Evolutionary conservation across 345 rosid genomes (phyloP).

Genomic region (Ceriops decandra): DNA sequence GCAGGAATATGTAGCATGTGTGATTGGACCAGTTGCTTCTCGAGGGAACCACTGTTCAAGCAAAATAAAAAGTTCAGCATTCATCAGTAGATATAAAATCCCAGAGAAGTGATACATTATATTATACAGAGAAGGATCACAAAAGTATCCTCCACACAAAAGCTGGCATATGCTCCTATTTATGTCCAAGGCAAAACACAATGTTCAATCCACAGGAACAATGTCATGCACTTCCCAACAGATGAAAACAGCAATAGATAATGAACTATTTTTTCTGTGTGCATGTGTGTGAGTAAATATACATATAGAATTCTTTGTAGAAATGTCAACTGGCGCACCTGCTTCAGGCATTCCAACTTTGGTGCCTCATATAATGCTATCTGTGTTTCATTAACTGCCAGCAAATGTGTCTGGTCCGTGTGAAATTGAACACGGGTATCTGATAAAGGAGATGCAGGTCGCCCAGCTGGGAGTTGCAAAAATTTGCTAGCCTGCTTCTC

Average conservation of each 20-base stretch:
- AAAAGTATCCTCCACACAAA: too few species aligned
- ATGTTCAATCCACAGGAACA: neutral
- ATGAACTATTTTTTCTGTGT: neutral
- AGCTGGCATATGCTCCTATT: neutral
- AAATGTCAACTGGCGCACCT: conserved; percentile 36
- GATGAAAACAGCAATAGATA: neutral
- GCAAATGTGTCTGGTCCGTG: conserved; percentile 54
- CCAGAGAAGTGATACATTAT: too few species aligned
- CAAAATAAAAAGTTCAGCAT: conserved; percentile 5
- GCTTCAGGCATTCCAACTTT: conserved; percentile 59
- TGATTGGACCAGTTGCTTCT: conserved; percentile 67
- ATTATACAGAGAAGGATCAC: too few species aligned
- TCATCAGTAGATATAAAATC: neutral
- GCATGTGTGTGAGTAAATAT: too few species aligned
- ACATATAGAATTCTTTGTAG: neutral
- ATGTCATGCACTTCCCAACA: neutral
- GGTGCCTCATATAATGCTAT: conserved; percentile 70
- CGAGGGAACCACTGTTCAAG: conserved; percentile 53
- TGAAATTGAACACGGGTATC: conserved; percentile 86
- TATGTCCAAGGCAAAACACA: neutral
- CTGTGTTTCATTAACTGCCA: conserved; percentile 76
- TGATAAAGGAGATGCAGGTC: conserved; percentile 43
- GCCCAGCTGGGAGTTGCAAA: conserved; percentile 51
- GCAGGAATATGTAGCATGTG: conserved; percentile 80
- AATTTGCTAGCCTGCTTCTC: conserved; percentile 53